phyloP scores from a whole-genome alignment of 225 moss, liverwort and hornwort genomes.

The Sphagnum contortum region DNA sequence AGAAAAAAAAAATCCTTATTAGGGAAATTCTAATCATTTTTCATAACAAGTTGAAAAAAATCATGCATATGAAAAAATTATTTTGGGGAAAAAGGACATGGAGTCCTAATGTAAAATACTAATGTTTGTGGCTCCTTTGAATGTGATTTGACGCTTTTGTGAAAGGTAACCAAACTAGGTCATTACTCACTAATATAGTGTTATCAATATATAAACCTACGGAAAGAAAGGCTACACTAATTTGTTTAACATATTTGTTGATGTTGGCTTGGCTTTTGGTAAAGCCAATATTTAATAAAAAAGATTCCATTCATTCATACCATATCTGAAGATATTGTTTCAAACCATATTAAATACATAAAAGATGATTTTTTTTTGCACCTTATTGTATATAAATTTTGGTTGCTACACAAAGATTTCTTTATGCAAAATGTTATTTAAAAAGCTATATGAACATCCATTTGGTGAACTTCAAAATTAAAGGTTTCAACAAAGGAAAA shows the following conservation, averaged over 20 bases:
- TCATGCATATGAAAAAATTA: no score
- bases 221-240: background rate
- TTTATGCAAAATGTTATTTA: slow-evolving; percentile 1
- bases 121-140: no score
- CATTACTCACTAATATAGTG: background rate
- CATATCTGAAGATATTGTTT: slow-evolving; percentile 1
- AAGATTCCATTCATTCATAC: slow-evolving; percentile 2
- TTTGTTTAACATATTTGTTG: background rate
- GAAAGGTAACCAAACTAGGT: no score
- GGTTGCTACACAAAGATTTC: slow-evolving; percentile 3
- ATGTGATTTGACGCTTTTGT: no score
- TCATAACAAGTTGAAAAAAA: no score
- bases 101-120: no score
- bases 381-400: background rate
- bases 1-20: no score
- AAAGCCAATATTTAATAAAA: background rate
- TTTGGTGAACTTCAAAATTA: slow-evolving; percentile 5
- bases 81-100: no score
- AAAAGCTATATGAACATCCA: slow-evolving; percentile 8
- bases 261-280: background rate
- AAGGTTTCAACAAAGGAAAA: slow-evolving; percentile 1
- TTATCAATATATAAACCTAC: background rate
- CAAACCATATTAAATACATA: slow-evolving; percentile 1
- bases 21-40: no score
- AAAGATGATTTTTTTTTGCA: background rate